Base-by-base conservation (phyloP, 2,329 filamentous ascomycete species). In the Exophiala xenobiotica region DNA sequence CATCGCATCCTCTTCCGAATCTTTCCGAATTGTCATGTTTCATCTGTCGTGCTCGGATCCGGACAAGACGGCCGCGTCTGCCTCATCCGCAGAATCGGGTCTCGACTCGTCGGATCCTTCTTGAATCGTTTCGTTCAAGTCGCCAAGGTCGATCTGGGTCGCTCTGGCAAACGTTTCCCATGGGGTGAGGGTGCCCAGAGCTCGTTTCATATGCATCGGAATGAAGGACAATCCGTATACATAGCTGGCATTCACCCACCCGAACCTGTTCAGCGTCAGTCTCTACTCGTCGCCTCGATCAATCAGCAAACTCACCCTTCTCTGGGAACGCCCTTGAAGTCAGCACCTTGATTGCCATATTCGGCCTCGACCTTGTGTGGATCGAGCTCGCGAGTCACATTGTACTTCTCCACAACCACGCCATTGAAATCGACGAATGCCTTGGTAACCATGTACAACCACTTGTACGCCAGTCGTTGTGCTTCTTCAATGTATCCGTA, bases 371-470 rank as follows among this genome's bases (percentile, higher is more conserved):
- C 93, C 56, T 88, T 86, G 72, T 97, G 93, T 29, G 93, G 91
- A 64, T 96, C 91, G 50, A 91, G 83, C 4, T 87, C 85, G 50
- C 89, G 78, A 16, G 92, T 97, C 54, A 99, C 93, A 70, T 99
- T 89, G 74, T 99, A 99, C 75, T 99, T 99, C 73, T 99, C 93
- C 4, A 97, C 93, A 1, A 99, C 92, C 6, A 96, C 90, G 31
- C 93, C 93, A 67, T 97, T 97, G 77, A 92, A 97, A 69, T 99
- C 92, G 54, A 96, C 91, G 73, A 97, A 97, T 0, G 93, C 91
- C 72, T 95, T 96, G 52, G 90, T 96, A 64, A 96, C 90, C 92
- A 97, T 97, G 69, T 91, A 95, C 46, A 96, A 74, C 93, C 93
- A 99, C 70, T 93, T 90, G 72, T 99, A 99, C 0, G 90, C 88